A percentile compares a stretch with the other conserved stretches of the same genome.
phyloP scores from a whole-genome alignment of 352 stramenopile genomes.

The Thalassiosira pacifica region DNA sequence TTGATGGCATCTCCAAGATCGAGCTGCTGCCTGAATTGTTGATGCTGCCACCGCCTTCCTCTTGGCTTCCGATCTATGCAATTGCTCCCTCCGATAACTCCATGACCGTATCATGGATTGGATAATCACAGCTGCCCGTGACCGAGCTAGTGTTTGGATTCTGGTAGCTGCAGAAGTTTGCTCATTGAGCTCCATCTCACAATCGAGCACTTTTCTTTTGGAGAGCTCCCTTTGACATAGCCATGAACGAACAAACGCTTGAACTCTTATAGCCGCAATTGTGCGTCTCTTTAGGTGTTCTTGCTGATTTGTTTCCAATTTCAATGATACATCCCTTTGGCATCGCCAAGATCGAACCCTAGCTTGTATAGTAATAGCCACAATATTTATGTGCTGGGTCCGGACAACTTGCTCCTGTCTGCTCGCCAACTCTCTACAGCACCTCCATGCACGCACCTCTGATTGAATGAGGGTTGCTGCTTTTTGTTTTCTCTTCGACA shows the following conservation, averaged over 20 bases:
- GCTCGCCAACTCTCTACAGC: neutral
- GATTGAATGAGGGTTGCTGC: neutral
- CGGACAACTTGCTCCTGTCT: neutral
- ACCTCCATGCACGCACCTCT: neutral
- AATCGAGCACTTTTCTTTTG: too few relatives aligned
- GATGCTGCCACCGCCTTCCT: neutral
- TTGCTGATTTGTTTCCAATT: neutral
- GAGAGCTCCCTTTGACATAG: neutral
- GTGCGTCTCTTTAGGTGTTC: neutral
- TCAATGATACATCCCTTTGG: neutral
- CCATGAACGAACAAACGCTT: neutral
- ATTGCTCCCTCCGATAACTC: neutral
- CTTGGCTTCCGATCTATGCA: neutral
- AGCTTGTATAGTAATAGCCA: neutral
- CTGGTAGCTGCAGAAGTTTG: too few relatives aligned
- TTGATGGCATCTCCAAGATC: neutral
- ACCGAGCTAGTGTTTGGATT: too few relatives aligned
- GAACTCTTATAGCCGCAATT: neutral
- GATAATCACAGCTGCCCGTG: constrained; percentile 32
- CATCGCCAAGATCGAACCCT: too few relatives aligned
- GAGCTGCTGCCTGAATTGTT: neutral
- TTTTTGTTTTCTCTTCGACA: constrained; percentile 17
- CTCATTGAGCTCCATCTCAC: too few relatives aligned
- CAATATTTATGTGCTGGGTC: neutral
- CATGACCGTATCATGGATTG: neutral